Percentiles rank a stretch among this genome's conserved stretches.
Conservation (phyloP, 2,329 filamentous ascomycete genomes). For the Arthrobotrys conoides region DNA sequence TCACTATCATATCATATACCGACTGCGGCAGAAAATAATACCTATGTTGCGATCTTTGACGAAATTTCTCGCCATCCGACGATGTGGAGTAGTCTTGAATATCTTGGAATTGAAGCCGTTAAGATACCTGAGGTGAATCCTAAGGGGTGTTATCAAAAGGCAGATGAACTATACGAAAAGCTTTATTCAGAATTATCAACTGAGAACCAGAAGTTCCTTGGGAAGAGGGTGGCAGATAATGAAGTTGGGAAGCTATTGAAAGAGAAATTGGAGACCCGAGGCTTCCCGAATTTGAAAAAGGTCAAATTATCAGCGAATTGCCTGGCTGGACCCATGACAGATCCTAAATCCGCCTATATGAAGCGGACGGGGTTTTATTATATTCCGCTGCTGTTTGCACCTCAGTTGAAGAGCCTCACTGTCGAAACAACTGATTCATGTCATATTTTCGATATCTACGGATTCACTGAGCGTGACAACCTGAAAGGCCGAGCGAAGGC, state of each 20-base stretch:
- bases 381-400: slow-evolving; percentile 3
- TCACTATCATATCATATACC: background rate
- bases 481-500: background rate
- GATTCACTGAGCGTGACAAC: background rate
- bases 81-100: background rate
- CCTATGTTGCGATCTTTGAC: background rate
- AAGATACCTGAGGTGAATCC: slow-evolving; percentile 3
- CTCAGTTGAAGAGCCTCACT: background rate
- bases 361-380: slow-evolving; percentile 3
- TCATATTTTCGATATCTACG: slow-evolving; percentile 1
- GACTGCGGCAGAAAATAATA: slow-evolving; percentile 14
- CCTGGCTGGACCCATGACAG: background rate
- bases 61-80: background rate
- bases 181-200: background rate
- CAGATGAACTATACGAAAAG: background rate
- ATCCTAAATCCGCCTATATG: background rate
- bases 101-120: slow-evolving; percentile 5
- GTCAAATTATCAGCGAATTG: background rate
- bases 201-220: slow-evolving; percentile 1
- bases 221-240: background rate
- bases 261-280: background rate
- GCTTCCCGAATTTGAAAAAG: background rate
- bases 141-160: background rate
- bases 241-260: background rate
- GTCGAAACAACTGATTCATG: background rate